Evolutionary conservation across 192 early-diverging fungal genomes (phyloP), one percentile per base, ranked within the genome.

Genomic region (Phycomyces nitens): DNA sequence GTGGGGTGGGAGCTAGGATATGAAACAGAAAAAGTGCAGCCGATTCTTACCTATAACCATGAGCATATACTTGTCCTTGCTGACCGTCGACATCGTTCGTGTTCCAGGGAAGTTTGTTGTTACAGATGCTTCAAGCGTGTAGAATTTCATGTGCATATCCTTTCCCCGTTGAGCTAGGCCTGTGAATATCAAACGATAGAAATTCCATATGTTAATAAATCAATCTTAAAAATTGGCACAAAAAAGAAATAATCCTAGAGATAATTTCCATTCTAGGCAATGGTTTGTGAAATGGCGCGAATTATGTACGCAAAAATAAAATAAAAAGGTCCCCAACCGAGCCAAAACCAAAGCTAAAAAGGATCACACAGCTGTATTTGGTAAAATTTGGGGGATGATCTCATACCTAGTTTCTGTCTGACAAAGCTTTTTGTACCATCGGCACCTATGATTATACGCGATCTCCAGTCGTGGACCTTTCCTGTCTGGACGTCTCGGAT

Each of bases 41-140:
- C n/a, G n/a, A n/a, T 24, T 12, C 21, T 55, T 68, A 68, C 66
- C 66, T 56, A 62, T 38, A 38, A 68, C 53, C 27, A 53, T 55
- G 12, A 68, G 15, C 18, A 51, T 61, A 41, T 49, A 52, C 22
- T 68, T 26, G 50, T 34, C 24, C 21, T 68, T 68, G 29, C 14
- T 55, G 4, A 68, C 26, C 1, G 43, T 44, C 8, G 66, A 68
- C 16, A 68, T 49, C 12, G 60, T 38, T 14, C 43, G n/a, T 20
- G 38, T 27, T 34, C 59, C 59, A 8, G 66, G 66, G 43, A 44
- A 68, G 26, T 60, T 68, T 51, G 66, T 68, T 41, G 23, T 9
- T 34, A 53, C 59, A 12, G 41, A 23, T 2, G 40, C 51, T 21
- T 56, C 34, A 9, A 68, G 52, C 4, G 62, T 64, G 34, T 58